These are phyloP conservation scores for Emergomyces orientalis DNA, from an alignment of 2,329 filamentous ascomycete species.

Conservation along the genomic window DNA sequence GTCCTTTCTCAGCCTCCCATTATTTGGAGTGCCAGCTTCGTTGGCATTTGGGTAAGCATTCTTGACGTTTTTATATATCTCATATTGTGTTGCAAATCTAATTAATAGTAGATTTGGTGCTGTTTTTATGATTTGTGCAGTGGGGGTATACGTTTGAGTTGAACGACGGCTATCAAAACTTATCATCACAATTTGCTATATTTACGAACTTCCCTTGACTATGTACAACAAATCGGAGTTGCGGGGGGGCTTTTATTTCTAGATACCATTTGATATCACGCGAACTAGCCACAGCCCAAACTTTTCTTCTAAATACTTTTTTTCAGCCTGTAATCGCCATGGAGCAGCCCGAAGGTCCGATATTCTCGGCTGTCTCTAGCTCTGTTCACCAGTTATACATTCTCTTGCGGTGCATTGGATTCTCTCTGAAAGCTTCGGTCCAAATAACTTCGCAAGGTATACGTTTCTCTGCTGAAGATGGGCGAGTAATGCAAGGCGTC, in stretches of 20 bases:
- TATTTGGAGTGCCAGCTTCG: constrained; percentile 78
- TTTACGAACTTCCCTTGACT: constrained; percentile 10
- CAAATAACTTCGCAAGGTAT: constrained; percentile 79
- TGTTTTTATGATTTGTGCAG: constrained; percentile 97
- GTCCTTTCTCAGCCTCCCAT: constrained; percentile 63
- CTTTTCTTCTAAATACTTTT: constrained; percentile 3
- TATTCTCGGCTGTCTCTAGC: constrained; percentile 53
- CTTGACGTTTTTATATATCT: constrained; percentile 17
- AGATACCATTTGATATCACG: constrained; percentile 23
- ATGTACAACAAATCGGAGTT: constrained; percentile 31
- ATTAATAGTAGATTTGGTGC: constrained; percentile 62
- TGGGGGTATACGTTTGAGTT: constrained; percentile 87
- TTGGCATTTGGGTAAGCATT: constrained; percentile 71
- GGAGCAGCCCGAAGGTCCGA: constrained; percentile 10
- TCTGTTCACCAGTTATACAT: constrained; percentile 53
- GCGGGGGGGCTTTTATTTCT: constrained; percentile 24
- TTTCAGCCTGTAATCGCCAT: constrained; percentile 6
- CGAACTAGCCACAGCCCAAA: neutral
- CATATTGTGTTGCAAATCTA: constrained; percentile 12
- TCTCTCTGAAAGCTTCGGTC: constrained; percentile 50
- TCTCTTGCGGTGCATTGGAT: constrained; percentile 54
- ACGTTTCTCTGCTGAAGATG: constrained; percentile 79
- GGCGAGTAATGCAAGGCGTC: constrained; percentile 80
- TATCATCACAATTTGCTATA: neutral
- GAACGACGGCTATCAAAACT: neutral